These are phyloP conservation scores for Scenedesmus sp. DNA, from an alignment of 163 green algal genomes.

Conservation along the genomic window DNA sequence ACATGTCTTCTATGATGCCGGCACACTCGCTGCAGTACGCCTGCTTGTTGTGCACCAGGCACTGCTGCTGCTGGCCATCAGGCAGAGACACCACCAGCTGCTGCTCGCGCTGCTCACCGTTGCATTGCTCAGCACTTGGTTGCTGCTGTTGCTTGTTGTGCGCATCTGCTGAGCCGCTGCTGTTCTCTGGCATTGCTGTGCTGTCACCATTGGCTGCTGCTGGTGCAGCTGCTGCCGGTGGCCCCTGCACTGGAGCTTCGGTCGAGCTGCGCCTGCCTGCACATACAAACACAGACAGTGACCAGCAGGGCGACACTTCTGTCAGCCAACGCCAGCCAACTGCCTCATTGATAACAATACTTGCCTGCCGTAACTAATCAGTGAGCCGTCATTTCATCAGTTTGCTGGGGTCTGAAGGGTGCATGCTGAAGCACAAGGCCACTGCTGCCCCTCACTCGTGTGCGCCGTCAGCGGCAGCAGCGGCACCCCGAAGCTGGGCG, in stretches of 20 bases:
- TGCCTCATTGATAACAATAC: not conserved
- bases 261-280: slow-evolving; percentile 21
- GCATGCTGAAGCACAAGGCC: not conserved
- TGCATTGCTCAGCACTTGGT: not conserved
- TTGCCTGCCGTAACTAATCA: not conserved
- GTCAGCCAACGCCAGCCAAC: not conserved
- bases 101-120: not conserved
- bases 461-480: not conserved
- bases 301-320: not conserved
- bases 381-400: not conserved
- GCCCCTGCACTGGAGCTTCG: not conserved
- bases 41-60: slow-evolving; percentile 20
- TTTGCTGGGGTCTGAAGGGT: too few species aligned
- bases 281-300: not conserved
- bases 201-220: not conserved
- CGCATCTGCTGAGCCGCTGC: not conserved
- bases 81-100: not conserved
- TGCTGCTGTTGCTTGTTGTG: not conserved
- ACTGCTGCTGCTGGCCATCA: not conserved
- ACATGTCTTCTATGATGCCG: slow-evolving; percentile 53
- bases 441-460: not conserved
- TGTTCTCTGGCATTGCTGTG: not conserved
- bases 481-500: not conserved
- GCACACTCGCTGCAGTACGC: slow-evolving; percentile 47
- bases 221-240: not conserved